Base-by-base conservation (phyloP, 768 basidiomycete species). In the Psilocybe cubensis region DNA sequence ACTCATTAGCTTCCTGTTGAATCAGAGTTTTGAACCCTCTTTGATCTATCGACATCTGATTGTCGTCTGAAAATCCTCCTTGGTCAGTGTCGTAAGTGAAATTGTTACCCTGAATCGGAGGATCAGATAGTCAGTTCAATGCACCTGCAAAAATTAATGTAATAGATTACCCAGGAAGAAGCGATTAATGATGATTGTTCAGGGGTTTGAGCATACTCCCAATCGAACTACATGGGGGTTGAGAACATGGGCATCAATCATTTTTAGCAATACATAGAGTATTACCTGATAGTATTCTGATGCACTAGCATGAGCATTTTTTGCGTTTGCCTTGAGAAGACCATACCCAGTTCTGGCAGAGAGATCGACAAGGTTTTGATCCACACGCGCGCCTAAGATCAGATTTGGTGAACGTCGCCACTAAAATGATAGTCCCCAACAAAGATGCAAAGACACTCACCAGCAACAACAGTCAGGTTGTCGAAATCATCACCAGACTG, bases 111-210 rank as follows among this genome's bases (percentile, higher is more conserved):
- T 86, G 42, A 12, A 42, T 47, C n/a, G 52, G 7, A 23, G 5
- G 3, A 18, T 38, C 2, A 27, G 8, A 27, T 24, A 50, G 1
- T 27, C 8, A 12, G 21, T 17, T 12, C 23, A n/a, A 8, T 20
- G 24, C 43, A 14, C 18, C 14, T 28, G 18, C 17, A 11, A 3
- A 27, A 25, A 18, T 42, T 21, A 33, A 46, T 11, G 12, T 20
- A 6, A 21, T 7, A 7, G 24, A 52, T 48, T 69, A 86, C 87
- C 86, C 84, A 84, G 20, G 85, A 77, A 4, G 84, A 79, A n/a
- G 85, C 84, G 20, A 88, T 72, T 75, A 81, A 82, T 0, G 86
- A 88, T 0, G 81, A 83, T 65, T 86, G 78, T 28, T 86, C 85
- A 1, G 87, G 87, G 3, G 83, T 77, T 63, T 88, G 79, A 35